Conservation (phyloP, 1,284 basidiomycete genomes). For the Stygiomarasmius scandens region DNA sequence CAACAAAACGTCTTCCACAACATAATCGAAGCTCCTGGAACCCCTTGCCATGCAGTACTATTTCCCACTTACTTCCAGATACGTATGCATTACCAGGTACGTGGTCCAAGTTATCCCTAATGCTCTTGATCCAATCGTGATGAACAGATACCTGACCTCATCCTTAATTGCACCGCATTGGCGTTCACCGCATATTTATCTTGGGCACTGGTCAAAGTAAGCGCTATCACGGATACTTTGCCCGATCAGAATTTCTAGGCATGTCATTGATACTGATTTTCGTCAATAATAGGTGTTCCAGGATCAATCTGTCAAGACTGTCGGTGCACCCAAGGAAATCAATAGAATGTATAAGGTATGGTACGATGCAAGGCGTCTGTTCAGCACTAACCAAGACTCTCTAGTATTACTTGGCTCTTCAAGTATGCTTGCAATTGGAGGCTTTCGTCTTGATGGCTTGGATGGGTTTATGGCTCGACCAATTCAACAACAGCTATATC, state of each 20-base stretch:
- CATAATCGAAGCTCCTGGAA: constrained; percentile 41
- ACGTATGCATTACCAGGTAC: constrained; percentile 46
- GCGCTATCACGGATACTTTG: constrained; percentile 3
- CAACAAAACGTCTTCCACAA: constrained; percentile 36
- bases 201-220: constrained; percentile 48
- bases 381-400: too few relatives aligned
- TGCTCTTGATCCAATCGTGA: too few relatives aligned
- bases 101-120: too few relatives aligned
- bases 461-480: neutral
- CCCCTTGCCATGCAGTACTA: constrained; percentile 51
- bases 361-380: too few relatives aligned
- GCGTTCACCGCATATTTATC: constrained; percentile 46
- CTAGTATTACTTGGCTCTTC: neutral
- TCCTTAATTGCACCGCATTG: constrained; percentile 48
- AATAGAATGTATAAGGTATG: constrained; percentile 53
- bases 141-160: constrained; percentile 50
- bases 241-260: neutral
- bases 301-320: constrained; percentile 41
- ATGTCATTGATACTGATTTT: too few relatives aligned
- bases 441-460: neutral
- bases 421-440: neutral
- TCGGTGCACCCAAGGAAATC: constrained; percentile 54
- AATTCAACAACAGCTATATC: neutral
- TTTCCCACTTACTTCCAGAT: constrained; percentile 46
- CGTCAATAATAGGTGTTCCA: too few relatives aligned